A percentile compares a stretch with the other conserved stretches of the same genome.
phyloP scores from a whole-genome alignment of 202 grass and related monocot species.

The Panicum hallii region DNA sequence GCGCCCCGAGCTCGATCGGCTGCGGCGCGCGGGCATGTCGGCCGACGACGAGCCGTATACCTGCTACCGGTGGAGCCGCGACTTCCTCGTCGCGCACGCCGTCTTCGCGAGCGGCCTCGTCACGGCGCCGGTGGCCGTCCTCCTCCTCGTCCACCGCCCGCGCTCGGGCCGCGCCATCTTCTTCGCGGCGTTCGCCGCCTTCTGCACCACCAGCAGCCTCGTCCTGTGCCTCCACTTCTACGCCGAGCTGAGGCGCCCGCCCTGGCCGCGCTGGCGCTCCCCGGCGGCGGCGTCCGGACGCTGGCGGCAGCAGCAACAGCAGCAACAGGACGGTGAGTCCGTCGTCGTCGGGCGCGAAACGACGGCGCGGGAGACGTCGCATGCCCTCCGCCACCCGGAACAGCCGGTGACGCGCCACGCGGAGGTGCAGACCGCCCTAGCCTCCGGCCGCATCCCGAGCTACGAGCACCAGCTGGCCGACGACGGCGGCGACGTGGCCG shows the following conservation, averaged over 20 bases:
- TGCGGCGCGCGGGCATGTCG: background rate
- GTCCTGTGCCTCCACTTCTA: conserved; percentile 54
- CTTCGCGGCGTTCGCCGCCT: conserved; percentile 35
- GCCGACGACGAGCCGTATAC: conserved; percentile 5
- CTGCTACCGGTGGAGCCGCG: conserved; percentile 49
- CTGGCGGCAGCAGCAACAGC: background rate
- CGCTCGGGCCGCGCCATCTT: conserved; percentile 26
- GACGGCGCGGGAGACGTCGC: background rate
- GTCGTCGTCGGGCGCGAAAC: background rate
- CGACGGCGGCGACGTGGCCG: background rate
- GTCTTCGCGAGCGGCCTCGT: conserved; percentile 46
- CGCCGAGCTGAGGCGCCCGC: conserved; percentile 40
- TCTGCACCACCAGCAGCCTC: conserved; percentile 36
- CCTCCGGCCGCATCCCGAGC: conserved; percentile 26
- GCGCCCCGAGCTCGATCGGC: background rate
- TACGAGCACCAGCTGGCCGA: conserved; percentile 2
- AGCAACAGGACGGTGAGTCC: background rate
- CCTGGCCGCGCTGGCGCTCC: conserved; percentile 40
- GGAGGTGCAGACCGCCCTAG: conserved; percentile 11
- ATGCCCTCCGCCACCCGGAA: conserved; percentile 7
- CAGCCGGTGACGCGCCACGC: background rate
- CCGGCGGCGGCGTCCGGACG: background rate
- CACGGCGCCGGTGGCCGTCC: conserved; percentile 23
- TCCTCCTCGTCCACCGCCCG: conserved; percentile 36
- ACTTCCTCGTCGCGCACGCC: conserved; percentile 49